Base-by-base conservation (phyloP, 805 yeast species). In the Nakazawaea molendinolei region DNA sequence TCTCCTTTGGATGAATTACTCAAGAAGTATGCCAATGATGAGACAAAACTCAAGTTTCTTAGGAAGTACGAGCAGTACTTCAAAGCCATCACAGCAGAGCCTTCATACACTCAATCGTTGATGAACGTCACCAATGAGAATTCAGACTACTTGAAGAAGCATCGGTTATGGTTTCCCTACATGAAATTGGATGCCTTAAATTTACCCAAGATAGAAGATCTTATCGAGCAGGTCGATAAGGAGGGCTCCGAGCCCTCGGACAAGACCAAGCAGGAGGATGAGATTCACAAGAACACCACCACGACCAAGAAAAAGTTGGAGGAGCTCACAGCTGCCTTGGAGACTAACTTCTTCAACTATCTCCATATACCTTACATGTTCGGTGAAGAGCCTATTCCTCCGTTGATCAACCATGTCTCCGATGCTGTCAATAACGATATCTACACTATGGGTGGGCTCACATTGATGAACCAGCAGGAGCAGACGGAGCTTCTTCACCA, bases 381-480 rank as follows among this genome's bases (percentile, higher is more conserved):
- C 34, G 63, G 72, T 2, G 60, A 54, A 21, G 48, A 43, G 5
- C 58, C 61, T n/a, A 35, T 67, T 1, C 72, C 76, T 4, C 53
- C 69, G 0, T 44, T 71, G 14, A 48, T 60, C 0, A 67, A 68
- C 44, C 76, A 74, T 42, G 51, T 69, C 4, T 41, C 69, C 0
- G 58, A 61, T n/a, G 61, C 59, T 8, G 38, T 65, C 35, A 52
- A 56, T 16, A 63, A 58, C 14, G 54, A 53, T n/a, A 52, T 67
- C 3, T 67, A 55, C 38, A 43, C 63, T 0, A 42, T 63, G 18
- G 80, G 80, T 18, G 81, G 81, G 0, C 44, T 68, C n/a, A 38
- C 45, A 3, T 31, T 41, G 12, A 36, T 47, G 33, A 13, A 42
- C 4, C 39, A 36, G 3, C 44, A 43, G 1, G 56, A 53, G 24